Evolutionary conservation across 805 yeast genomes (phyloP), one percentile per base, ranked within the genome.

Genomic region (Saccharomyces paradoxus): DNA sequence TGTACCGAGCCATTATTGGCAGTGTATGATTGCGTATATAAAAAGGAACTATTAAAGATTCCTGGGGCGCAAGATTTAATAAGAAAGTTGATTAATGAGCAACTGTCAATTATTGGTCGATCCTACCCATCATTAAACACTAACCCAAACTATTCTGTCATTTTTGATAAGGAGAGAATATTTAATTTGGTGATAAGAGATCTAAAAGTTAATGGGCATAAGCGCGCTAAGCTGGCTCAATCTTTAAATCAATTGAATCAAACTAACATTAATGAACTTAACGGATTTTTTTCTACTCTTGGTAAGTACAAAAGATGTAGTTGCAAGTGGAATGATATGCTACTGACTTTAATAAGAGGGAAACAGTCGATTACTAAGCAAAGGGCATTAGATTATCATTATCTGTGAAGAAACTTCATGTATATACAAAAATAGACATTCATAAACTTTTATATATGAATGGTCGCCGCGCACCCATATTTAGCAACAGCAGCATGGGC

Each of bases 261-360:
- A 9, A 82, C 89, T 0, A 91, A 87, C 63, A 77, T 87, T 17
- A 82, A 80, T 55, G 82, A 77, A 62, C 79, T 87, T 41, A 88
- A 84, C 60, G 95, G 94, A 1, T 84, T 80, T 61, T 74, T 89
- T 41, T 80, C 76, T 1, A 61, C 63, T 14, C 70, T 79, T 55
- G 92, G 86, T 1, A 58, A 62, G 29, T 66, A 69, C 53, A 68
- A 71, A 47, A 71, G 74, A 0, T 49, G 74, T 1, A 61, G 71
- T 1, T 78, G 84, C 1, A 77, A 77, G 1, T 71, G 76, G 49
- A 85, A 85, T 65, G 63, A 64, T 30, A 71, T 79, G 56, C 62
- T 86, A 46, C 63, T 70, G 26, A 62, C 68, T 7, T 67, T 86
- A 67, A 78, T 84, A 2, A 74, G 74, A 49, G 65, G 72, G 2